Percentiles rank a stretch among this genome's conserved stretches.
Conservation (phyloP, 805 yeast species). For the Yarrowia deformans region DNA sequence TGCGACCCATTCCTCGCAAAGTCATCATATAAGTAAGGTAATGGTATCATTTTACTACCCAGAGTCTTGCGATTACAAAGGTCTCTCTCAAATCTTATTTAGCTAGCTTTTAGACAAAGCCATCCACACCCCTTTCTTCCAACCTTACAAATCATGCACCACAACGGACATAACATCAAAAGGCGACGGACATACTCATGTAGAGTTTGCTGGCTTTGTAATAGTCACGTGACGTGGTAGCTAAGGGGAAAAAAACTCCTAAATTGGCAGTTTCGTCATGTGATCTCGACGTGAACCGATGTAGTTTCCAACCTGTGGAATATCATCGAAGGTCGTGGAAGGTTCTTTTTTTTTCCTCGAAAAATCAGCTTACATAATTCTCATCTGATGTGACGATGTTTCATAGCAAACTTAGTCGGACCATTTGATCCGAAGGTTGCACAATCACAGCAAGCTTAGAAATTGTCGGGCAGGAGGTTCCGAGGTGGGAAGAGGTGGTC, state of each 20-base stretch:
- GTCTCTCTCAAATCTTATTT: not conserved
- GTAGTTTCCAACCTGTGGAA: too few species aligned
- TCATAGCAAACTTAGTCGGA: not conserved
- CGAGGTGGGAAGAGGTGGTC: too few species aligned
- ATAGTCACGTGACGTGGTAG: conserved; percentile 8
- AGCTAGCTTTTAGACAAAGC: not conserved
- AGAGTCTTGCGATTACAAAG: too few species aligned
- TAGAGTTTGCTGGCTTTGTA: conserved; percentile 15
- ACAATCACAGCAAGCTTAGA: conserved; percentile 1
- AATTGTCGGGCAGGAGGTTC: not conserved
- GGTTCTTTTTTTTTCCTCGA: too few species aligned
- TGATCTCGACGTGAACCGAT: too few species aligned
- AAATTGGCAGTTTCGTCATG: too few species aligned
- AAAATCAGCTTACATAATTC: not conserved
- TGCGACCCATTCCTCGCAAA: not conserved
- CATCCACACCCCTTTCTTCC: not conserved
- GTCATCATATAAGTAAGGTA: too few species aligned
- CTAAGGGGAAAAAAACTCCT: too few species aligned
- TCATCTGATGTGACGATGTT: not conserved
- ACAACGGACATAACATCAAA: conserved; percentile 13
- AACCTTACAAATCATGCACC: conserved; percentile 21
- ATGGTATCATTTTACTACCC: not conserved
- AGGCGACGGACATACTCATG: conserved; percentile 10
- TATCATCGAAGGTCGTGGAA: too few species aligned
- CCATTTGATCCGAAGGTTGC: conserved; percentile 3